Base-by-base conservation (phyloP, 768 basidiomycete species). In the Vararia minispora region DNA sequence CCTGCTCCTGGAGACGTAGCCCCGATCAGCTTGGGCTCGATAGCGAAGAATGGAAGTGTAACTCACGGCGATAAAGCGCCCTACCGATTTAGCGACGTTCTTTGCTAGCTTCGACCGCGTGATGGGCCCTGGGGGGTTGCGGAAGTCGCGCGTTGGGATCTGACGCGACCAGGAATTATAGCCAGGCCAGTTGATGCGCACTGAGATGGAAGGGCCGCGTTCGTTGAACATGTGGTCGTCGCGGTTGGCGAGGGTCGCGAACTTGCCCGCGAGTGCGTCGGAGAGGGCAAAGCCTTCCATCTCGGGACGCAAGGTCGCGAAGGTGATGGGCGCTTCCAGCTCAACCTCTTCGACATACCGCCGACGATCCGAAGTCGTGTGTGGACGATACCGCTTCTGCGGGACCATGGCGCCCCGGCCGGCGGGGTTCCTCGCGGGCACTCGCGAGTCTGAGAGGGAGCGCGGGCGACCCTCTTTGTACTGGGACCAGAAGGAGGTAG, bases 131-230 rank as follows among this genome's bases (percentile, higher is more conserved):
- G 81, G 84, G 0, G 84, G 82, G 45, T 72, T 84, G 27, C 72
- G 70, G 54, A 85, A 87, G 56, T 87, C 83, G 55, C 76, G 74
- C 1, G 83, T 86, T 6, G 84, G 84, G 43, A 87, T 86, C 53
- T 87, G 84, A 39, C 79, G 69, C 40, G 76, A 80, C 81, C 81
- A 87, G 32, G 73, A 68, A 22, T 72, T 62, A 47, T 86, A 86
- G 1, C 84, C 81, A 4, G 81, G 82, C 84, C 84, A 87, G 66
- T 83, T 79, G 18, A 86, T 62, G 22, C 83, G 72, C 42, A 87
- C 80, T 2, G 83, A 86, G 25, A 87, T 79, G 28, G 81, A 84
- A 6, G 83, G 83, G 3, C 84, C 84, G 29, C 83, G 74, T 4
- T 74, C 66, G 48, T 71, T 63, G 45, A 86, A 85, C 52, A 87